Evolutionary conservation across 345 rosid species (phyloP).

Genomic region (Eucalyptus microcorys): DNA sequence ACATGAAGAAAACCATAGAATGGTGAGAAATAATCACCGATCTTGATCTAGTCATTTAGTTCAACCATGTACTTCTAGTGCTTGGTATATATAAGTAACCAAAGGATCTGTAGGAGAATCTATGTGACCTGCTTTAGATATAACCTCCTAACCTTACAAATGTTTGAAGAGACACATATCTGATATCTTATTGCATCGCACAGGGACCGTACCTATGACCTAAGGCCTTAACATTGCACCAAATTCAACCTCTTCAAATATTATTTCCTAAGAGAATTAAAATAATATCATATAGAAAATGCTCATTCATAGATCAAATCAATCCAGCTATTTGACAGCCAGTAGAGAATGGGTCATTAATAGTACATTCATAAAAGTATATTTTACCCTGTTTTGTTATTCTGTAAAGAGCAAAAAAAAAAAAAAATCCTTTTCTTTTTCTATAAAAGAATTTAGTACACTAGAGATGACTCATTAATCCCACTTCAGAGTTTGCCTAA

Average conservation of each 20-base stretch:
- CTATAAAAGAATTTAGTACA: neutral
- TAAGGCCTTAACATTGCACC: neutral
- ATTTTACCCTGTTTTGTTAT: neutral
- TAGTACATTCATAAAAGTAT: neutral
- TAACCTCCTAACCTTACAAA: neutral
- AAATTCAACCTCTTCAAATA: neutral
- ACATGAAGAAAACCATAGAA: neutral
- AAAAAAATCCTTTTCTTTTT: neutral
- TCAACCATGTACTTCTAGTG: neutral
- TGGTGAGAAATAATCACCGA: neutral
- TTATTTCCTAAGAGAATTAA: neutral
- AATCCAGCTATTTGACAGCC: neutral
- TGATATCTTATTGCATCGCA: neutral
- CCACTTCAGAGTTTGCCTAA: neutral
- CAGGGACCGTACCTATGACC: neutral
- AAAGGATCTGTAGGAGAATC: neutral
- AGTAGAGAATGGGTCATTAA: neutral
- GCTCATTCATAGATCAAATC: neutral
- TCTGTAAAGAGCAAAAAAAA: neutral
- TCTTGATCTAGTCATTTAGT: neutral
- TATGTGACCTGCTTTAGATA: neutral
- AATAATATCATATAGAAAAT: neutral
- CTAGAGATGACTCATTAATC: neutral
- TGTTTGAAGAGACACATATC: neutral
- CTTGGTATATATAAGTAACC: neutral